These are phyloP conservation scores for Hypoxylon intermedium DNA, from an alignment of 495 filamentous ascomycete species.

Conservation along the genomic window DNA sequence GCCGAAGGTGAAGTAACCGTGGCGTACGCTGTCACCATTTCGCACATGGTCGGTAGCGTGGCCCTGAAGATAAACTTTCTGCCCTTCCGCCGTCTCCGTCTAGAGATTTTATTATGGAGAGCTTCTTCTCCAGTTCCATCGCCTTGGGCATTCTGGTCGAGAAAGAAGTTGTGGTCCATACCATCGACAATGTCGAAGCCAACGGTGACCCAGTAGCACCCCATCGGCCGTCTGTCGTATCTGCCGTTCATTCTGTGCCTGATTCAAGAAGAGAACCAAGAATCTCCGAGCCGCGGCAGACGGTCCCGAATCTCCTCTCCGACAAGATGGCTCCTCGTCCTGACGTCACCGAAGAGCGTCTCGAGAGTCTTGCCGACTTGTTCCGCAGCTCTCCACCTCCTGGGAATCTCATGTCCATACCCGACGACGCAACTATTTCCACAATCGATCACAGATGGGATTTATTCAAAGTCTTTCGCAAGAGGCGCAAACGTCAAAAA, in stretches of 20 bases:
- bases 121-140: constrained; percentile 18
- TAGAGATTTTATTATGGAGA: constrained; percentile 29
- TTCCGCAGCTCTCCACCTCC: constrained; percentile 51
- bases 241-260: constrained; percentile 12
- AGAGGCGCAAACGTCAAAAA: constrained; percentile 22
- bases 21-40: constrained; percentile 27
- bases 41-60: constrained; percentile 20
- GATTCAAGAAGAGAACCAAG: constrained; percentile 7
- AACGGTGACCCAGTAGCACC: constrained; percentile 4
- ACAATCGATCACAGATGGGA: constrained; percentile 34
- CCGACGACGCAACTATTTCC: constrained; percentile 37
- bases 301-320: background rate
- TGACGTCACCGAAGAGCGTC: constrained; percentile 19
- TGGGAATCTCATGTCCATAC: constrained; percentile 50
- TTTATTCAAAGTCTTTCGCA: constrained; percentile 37
- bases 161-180: constrained; percentile 33
- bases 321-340: constrained; percentile 31
- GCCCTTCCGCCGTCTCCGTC: constrained; percentile 21
- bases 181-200: constrained; percentile 17
- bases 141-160: constrained; percentile 34
- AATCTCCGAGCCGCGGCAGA: constrained; percentile 9
- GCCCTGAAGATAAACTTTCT: constrained; percentile 27
- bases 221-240: constrained; percentile 26
- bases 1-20: constrained; percentile 20
- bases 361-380: constrained; percentile 49